phyloP scores from a whole-genome alignment of 176 grass and related monocot species.

The Poa pratensis region DNA sequence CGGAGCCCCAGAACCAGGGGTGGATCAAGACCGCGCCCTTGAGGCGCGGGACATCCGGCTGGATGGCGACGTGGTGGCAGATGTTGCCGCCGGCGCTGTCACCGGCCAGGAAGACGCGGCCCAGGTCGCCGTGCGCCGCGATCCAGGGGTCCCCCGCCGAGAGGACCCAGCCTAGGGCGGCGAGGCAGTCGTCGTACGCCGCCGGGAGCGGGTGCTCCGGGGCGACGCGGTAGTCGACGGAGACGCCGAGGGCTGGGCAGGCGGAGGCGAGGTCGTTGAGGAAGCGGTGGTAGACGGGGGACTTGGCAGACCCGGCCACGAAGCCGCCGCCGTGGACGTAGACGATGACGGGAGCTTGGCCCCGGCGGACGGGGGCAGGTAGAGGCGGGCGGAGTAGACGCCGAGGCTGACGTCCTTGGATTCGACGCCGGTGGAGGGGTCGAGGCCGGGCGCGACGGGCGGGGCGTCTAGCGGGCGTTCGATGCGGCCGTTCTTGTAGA shows the following conservation, averaged over 20 bases:
- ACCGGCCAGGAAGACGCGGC: constrained; percentile 56
- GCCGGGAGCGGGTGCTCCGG: constrained; percentile 34
- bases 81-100: constrained; percentile 79
- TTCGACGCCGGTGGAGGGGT: constrained; percentile 44
- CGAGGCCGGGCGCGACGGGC: constrained; percentile 29
- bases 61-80: constrained; percentile 48
- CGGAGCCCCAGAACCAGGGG: constrained; percentile 45
- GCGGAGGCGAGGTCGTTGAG: constrained; percentile 48
- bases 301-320: constrained; percentile 44
- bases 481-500: constrained; percentile 57
- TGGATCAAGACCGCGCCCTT: constrained; percentile 48
- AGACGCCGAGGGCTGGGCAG: constrained; percentile 38
- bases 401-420: constrained; percentile 53
- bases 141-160: constrained; percentile 46
- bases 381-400: constrained; percentile 42
- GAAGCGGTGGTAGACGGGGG: constrained; percentile 48
- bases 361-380: not conserved
- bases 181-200: constrained; percentile 52
- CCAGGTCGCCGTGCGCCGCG: constrained; percentile 41
- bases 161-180: constrained; percentile 41
- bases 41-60: constrained; percentile 18
- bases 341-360: constrained; percentile 37
- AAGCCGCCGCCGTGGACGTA: constrained; percentile 57
- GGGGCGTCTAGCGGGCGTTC: constrained; percentile 26
- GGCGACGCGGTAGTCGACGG: constrained; percentile 38